Evolutionary conservation across 805 yeast genomes (phyloP), one percentile per base, ranked within the genome.

Genomic region (Starmerella floricola): DNA sequence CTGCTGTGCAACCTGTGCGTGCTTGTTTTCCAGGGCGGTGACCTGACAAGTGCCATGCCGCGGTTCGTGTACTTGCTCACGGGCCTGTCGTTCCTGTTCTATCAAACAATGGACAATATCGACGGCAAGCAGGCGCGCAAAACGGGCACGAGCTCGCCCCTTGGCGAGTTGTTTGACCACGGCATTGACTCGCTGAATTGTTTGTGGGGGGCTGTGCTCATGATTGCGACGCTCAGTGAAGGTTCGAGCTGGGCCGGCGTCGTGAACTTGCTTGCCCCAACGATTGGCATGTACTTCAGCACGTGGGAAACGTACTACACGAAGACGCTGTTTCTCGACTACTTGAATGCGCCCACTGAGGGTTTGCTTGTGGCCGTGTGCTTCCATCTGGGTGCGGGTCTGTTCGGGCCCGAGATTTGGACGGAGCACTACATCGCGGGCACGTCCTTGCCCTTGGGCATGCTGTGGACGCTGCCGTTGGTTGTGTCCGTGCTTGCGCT

Each of bases 261-360:
- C 8, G 40, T 53, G 23, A 48, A 55, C 37, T 54, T 61, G 40
- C 42, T 58, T 23, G 58, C 60, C 10, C 64, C 85, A 3, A 86
- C 82, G 41, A 45, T 61, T 12, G 67, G 66, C 41, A 63, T 66
- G 67, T 65, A 62, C 58, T 60, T 82, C 39, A 79, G 93, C 37
- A 85, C 96, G 0, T 87, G 96, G 96, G 96, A 87, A 63, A 94
- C 87, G 52, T 87, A 73, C 59, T 88, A 84, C 60, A 87, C 96
- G 0, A 93, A 85, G 57, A 79, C 78, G 24, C 65, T 88, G 44
- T 88, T 73, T 59, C 68, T 88, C 41, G 80, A 91, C 33, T 79
- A 75, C 52, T 71, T 85, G 54, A 81, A 93, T 31, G 98, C 97
- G 0, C 98, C 98, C 1, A 95, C 91, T 6, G 97, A 91, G 63